phyloP scores from a whole-genome alignment of 1,139 yeast genomes.

The Protomyces arabidopsidicola region DNA sequence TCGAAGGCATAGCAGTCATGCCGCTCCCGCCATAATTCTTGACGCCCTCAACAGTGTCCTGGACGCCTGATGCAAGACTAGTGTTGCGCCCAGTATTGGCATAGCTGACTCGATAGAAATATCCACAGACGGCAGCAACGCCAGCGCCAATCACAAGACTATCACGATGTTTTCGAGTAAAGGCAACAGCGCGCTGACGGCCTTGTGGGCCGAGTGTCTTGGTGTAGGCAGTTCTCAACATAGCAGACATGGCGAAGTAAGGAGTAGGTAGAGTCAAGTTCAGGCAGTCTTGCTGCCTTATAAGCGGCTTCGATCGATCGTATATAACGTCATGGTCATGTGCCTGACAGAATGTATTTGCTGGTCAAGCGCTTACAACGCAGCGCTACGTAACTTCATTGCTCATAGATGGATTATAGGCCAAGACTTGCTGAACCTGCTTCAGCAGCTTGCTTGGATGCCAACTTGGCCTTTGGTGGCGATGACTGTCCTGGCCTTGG shows the following conservation, averaged over 20 bases:
- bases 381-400: too few species aligned
- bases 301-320: background rate
- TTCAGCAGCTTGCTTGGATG: background rate
- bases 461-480: background rate
- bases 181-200: background rate
- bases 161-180: background rate
- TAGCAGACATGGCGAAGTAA: background rate
- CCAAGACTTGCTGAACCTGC: background rate
- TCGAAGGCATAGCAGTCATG: background rate
- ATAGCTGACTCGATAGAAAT: background rate
- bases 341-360: background rate
- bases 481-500: background rate
- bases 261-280: background rate
- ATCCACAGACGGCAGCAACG: background rate
- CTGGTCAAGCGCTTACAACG: too few species aligned
- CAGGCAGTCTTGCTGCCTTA: too few species aligned
- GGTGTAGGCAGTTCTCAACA: background rate
- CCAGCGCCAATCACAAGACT: background rate
- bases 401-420: background rate
- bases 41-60: background rate
- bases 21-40: background rate
- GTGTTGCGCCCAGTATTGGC: too few species aligned
- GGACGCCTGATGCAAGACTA: too few species aligned
- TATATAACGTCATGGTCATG: background rate
- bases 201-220: background rate